Evolutionary conservation across 352 stramenopile genomes (phyloP), one percentile per base, ranked within the genome.

Genomic region (Phytophthora citricola): DNA sequence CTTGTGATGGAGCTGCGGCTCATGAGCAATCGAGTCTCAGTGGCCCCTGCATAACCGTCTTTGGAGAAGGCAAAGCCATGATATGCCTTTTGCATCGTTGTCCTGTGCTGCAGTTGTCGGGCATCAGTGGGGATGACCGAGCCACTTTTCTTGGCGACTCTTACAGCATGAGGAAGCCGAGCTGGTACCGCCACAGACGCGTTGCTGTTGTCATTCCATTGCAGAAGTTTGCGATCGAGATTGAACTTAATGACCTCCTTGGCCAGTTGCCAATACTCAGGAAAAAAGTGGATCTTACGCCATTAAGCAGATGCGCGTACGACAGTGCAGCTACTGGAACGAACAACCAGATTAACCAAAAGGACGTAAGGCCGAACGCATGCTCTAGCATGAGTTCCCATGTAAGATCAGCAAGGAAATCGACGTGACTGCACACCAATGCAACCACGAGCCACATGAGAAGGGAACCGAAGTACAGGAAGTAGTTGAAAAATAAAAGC

Each of bases 221-320:
- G 43, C 22, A 94, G 56, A 3, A 89, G 65, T 20, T 72, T 63
- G 26, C 84, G 66, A 29, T 86, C 75, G 32, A 92, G 67, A 4
- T 83, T 64, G 46, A 91, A 92, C 45, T 91, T 92, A 47, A 79
- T 71, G 22, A 86, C 75, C 70, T 94, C 86, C 46, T 91, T 92
- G 10, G 83, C 81, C 15, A 94, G 75, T 15, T 94, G 82, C 79
- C 81, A 92, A 57, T 93, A 94, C 58, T 94, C 86, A 0, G 84
- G 86, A 11, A 79, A 90, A 91, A 78, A 4, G 72, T 76, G 8
- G 83, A 78, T 58, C 83, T 90, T 27, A 86, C 27, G 12, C 73
- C 78, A 52, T 82, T 87, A 20, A 78, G 44, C 39, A 91, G 24
- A 65, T 89, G 83, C 15, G 76, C 70, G 27, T 78, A 80, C 55